phyloP scores from a whole-genome alignment of 2,329 filamentous ascomycete genomes.

The Aureobasidium pullulans region DNA sequence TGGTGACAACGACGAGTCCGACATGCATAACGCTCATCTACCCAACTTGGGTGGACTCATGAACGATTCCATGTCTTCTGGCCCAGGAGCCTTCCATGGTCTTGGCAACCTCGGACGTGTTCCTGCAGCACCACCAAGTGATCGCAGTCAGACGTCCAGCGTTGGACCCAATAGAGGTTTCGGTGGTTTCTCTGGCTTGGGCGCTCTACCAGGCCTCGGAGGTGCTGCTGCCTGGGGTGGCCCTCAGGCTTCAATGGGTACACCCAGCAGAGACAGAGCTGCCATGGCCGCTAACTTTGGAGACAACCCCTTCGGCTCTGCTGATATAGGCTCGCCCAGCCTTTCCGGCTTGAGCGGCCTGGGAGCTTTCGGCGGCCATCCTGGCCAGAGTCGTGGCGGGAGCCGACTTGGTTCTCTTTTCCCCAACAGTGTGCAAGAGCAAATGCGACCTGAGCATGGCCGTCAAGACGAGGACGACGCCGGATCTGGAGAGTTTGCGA shows the following conservation, averaged over 20 bases:
- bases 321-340: conserved; percentile 69
- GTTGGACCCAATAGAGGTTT: conserved; percentile 68
- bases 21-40: conserved; percentile 33
- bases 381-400: conserved; percentile 40
- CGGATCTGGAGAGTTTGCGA: conserved; percentile 21
- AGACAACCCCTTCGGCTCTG: conserved; percentile 58
- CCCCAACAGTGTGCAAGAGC: conserved; percentile 80
- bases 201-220: conserved; percentile 38
- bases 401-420: conserved; percentile 82
- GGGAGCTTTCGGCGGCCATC: conserved; percentile 55
- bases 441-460: conserved; percentile 59
- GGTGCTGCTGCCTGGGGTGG: conserved; percentile 58
- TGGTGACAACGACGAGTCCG: conserved; percentile 29
- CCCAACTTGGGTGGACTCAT: conserved; percentile 49
- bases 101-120: conserved; percentile 31
- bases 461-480: conserved; percentile 51
- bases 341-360: conserved; percentile 60
- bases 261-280: conserved; percentile 54
- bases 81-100: conserved; percentile 25
- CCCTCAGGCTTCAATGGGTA: conserved; percentile 63
- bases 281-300: conserved; percentile 46
- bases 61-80: conserved; percentile 19
- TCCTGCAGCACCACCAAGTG: conserved; percentile 58
- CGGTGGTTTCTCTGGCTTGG: conserved; percentile 51
- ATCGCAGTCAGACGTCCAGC: conserved; percentile 89